phyloP scores from a whole-genome alignment of 345 rosid genomes.

The Salix viminalis region DNA sequence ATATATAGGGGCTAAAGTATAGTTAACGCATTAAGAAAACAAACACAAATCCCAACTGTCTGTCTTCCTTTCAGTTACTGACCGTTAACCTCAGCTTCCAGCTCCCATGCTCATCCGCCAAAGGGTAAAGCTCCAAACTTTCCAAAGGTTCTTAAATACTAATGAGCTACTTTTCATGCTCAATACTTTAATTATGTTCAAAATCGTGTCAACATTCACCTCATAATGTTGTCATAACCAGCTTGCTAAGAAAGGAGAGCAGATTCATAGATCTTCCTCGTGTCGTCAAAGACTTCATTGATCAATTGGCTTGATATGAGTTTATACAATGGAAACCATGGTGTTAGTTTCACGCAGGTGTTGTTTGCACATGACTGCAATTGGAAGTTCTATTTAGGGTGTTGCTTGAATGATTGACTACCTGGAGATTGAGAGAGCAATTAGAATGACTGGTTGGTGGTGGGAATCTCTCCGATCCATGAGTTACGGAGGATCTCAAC shows the following conservation, averaged over 20 bases:
- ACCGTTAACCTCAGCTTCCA: not conserved
- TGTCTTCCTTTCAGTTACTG: not conserved
- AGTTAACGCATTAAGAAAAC: not conserved
- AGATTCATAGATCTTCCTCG: slow-evolving; percentile 66
- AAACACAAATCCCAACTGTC: not conserved
- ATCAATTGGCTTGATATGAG: too few species aligned
- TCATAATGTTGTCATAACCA: too few species aligned
- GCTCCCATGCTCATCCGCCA: not conserved
- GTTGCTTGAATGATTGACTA: too few species aligned
- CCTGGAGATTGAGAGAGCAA: too few species aligned
- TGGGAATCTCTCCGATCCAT: not conserved
- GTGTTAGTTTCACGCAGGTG: too few species aligned
- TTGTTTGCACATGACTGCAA: not conserved
- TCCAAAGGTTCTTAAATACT: not conserved
- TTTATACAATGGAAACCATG: too few species aligned
- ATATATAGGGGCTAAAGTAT: not conserved
- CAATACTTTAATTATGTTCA: too few species aligned
- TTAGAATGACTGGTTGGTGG: not conserved
- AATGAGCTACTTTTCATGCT: too few species aligned
- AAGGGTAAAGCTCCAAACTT: not conserved
- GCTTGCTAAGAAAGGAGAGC: too few species aligned
- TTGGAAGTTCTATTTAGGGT: too few species aligned
- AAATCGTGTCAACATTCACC: too few species aligned
- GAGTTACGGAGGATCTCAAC: not conserved
- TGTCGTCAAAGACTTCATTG: slow-evolving; percentile 55